phyloP scores from a whole-genome alignment of 805 yeast genomes.

The Danielozyma ontarioensis region DNA sequence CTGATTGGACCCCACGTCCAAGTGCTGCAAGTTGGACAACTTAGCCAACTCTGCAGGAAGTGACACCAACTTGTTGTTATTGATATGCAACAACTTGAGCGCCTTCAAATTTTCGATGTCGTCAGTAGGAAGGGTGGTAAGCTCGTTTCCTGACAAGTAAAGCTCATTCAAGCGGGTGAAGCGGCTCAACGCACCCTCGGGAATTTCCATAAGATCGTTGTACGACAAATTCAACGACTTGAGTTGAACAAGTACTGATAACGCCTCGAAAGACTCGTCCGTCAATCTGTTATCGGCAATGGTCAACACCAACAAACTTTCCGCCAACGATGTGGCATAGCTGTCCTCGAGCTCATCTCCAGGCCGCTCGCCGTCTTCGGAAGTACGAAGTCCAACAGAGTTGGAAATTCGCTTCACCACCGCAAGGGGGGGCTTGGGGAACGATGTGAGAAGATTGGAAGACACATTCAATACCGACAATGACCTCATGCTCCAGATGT shows the following conservation, averaged over 20 bases:
- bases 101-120: slow-evolving; percentile 61
- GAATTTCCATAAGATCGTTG: slow-evolving; percentile 79
- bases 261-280: slow-evolving; percentile 68
- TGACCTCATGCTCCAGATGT: slow-evolving; percentile 58
- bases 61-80: slow-evolving; percentile 80
- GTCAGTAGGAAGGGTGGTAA: slow-evolving; percentile 79
- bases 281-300: slow-evolving; percentile 80
- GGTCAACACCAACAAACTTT: slow-evolving; percentile 51
- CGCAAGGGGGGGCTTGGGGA: slow-evolving; percentile 48
- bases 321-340: slow-evolving; percentile 31
- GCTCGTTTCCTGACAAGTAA: slow-evolving; percentile 76
- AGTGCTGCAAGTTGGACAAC: slow-evolving; percentile 53
- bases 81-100: slow-evolving; percentile 61
- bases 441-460: slow-evolving; percentile 59
- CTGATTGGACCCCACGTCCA: slow-evolving; percentile 89
- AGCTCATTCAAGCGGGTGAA: slow-evolving; percentile 56
- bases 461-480: slow-evolving; percentile 63
- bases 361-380: slow-evolving; percentile 1
- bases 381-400: slow-evolving; percentile 17
- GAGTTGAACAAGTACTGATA: slow-evolving; percentile 56
- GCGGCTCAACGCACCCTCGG: slow-evolving; percentile 61
- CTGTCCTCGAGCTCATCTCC: not conserved
- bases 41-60: slow-evolving; percentile 85
- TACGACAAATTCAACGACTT: slow-evolving; percentile 71
- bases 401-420: slow-evolving; percentile 29